These are phyloP conservation scores for Pseudisothecium myosuroides DNA, from an alignment of 225 moss, liverwort and hornwort species.

Conservation along the genomic window DNA sequence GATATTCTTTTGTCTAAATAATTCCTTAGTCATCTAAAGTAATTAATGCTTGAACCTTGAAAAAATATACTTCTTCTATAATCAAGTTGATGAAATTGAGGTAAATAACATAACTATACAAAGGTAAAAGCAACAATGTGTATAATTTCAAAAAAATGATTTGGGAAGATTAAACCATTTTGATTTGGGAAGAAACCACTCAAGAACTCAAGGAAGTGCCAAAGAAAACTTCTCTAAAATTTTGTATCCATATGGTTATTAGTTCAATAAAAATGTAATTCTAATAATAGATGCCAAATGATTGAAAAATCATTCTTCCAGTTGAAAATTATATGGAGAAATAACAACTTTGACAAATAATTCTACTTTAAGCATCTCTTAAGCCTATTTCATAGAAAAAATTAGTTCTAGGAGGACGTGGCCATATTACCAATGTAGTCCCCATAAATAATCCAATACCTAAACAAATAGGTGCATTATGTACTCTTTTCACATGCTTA, in stretches of 20 bases:
- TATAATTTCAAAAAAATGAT: neutral
- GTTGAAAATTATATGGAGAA: neutral
- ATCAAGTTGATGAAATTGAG: neutral
- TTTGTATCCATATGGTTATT: neutral
- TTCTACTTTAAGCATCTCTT: neutral
- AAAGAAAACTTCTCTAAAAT: neutral
- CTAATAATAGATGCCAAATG: no score
- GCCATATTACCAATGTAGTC: neutral
- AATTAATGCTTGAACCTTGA: neutral
- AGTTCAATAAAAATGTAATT: neutral
- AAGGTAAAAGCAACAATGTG: neutral
- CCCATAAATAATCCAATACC: fast-evolving
- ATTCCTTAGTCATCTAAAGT: neutral
- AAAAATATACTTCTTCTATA: neutral
- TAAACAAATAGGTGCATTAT: neutral
- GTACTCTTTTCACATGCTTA: neutral
- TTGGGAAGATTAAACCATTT: neutral
- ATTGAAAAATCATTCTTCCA: neutral
- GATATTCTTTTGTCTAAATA: neutral
- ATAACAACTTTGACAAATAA: neutral
- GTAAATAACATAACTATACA: neutral
- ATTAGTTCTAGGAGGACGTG: neutral
- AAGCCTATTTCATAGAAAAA: neutral
- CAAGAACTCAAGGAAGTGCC: neutral
- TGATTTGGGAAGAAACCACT: neutral